These are phyloP conservation scores for Scleroderma bovista DNA, from an alignment of 768 basidiomycete genomes.

Conservation along the genomic window DNA sequence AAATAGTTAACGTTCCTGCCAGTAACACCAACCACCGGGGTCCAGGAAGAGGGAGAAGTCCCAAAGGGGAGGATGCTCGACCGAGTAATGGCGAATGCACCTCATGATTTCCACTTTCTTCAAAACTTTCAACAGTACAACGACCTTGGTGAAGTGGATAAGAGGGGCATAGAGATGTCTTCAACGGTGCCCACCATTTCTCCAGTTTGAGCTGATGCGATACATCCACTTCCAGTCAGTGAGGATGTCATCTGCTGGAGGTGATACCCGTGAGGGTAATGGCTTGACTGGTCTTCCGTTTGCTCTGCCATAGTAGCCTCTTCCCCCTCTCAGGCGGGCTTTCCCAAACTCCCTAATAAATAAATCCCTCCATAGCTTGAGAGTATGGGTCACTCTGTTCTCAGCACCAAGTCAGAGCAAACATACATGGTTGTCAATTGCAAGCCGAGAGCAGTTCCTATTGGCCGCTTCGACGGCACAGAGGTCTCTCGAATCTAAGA, in stretches of 20 bases:
- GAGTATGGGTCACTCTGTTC: slow-evolving; percentile 3
- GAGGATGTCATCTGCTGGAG: slow-evolving; percentile 29
- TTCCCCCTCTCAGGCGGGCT: slow-evolving; percentile 58
- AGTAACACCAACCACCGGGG: slow-evolving; percentile 43
- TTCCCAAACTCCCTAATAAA: slow-evolving; percentile 65
- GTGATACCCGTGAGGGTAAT: slow-evolving; percentile 47
- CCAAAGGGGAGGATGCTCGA: not conserved
- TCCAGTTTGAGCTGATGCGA: slow-evolving; percentile 78
- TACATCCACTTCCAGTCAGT: slow-evolving; percentile 89
- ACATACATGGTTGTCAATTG: slow-evolving; percentile 59
- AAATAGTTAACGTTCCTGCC: slow-evolving; percentile 55
- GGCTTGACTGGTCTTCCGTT: slow-evolving; percentile 57
- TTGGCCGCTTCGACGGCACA: slow-evolving; percentile 59
- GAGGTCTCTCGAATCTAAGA: slow-evolving; percentile 61
- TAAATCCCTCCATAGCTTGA: slow-evolving; percentile 61
- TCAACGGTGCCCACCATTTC: slow-evolving; percentile 47
- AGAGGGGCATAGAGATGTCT: slow-evolving; percentile 12
- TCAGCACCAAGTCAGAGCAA: slow-evolving; percentile 6
- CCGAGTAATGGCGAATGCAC: not conserved
- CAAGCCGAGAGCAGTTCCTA: slow-evolving; percentile 61
- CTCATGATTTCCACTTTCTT: slow-evolving; percentile 6
- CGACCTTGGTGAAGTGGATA: slow-evolving; percentile 46
- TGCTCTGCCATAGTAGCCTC: slow-evolving; percentile 50
- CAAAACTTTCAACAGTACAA: slow-evolving; percentile 42
- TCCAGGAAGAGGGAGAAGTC: not conserved